Evolutionary conservation across 2,329 filamentous ascomycete genomes (phyloP).

Genomic region (Westerdykella aurantiaca): DNA sequence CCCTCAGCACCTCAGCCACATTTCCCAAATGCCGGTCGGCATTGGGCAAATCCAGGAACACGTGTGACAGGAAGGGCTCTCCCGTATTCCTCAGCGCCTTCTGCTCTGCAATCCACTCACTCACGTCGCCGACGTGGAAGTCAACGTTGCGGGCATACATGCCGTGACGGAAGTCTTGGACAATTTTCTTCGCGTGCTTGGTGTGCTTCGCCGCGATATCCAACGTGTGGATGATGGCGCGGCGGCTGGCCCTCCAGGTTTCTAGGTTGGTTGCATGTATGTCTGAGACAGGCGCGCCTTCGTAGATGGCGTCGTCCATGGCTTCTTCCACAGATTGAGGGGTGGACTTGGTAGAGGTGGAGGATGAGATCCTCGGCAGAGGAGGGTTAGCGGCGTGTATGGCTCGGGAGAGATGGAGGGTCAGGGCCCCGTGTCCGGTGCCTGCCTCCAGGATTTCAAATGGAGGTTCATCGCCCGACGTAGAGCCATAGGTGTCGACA

Average conservation of each 20-base stretch:
- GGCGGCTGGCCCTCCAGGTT: conserved; percentile 45
- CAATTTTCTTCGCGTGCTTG: conserved; percentile 57
- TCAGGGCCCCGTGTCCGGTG: conserved; percentile 77
- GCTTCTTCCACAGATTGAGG: conserved; percentile 10
- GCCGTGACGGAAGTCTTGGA: conserved; percentile 62
- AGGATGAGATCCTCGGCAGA: conserved; percentile 33
- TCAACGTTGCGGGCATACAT: conserved; percentile 66
- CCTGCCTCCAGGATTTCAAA: conserved; percentile 78
- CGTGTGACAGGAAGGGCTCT: conserved; percentile 63
- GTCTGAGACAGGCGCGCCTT: conserved; percentile 29
- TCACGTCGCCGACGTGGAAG: conserved; percentile 65
- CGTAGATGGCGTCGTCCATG: conserved; percentile 25
- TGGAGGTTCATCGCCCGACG: conserved; percentile 36
- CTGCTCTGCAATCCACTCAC: conserved; percentile 56
- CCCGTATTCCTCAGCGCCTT: conserved; percentile 17
- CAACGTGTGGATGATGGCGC: conserved; percentile 68
- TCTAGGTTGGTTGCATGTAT: conserved; percentile 22
- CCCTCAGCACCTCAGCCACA: conserved; percentile 54
- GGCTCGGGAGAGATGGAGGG: conserved; percentile 67
- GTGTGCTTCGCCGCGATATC: conserved; percentile 61
- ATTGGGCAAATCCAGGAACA: conserved; percentile 67
- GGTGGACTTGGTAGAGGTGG: conserved; percentile 7
- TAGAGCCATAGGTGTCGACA: conserved; percentile 39
- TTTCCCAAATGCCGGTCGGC: conserved; percentile 50
- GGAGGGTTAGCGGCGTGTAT: conserved; percentile 66